These are phyloP conservation scores for Leucocoprinus leucothites DNA, from an alignment of 768 basidiomycete genomes.

Conservation along the genomic window DNA sequence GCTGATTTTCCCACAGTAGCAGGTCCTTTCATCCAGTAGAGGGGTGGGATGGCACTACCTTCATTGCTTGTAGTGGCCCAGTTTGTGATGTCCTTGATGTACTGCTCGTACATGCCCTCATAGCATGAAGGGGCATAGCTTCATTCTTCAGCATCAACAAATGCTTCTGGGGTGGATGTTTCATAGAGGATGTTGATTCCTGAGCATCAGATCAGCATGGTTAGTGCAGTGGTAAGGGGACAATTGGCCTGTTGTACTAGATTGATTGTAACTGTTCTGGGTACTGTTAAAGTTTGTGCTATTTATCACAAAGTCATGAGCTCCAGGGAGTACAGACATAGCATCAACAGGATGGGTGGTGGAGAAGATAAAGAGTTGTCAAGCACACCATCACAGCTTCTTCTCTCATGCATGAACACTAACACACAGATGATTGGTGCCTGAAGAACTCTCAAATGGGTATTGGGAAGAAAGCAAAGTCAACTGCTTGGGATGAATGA, in stretches of 20 bases:
- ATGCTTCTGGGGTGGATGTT: background rate
- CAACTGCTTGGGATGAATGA: no score
- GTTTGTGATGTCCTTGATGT: background rate
- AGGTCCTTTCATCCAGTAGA: constrained; percentile 4
- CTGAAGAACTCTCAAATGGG: no score
- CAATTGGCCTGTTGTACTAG: no score
- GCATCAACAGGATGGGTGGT: background rate
- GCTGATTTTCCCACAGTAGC: constrained; percentile 10
- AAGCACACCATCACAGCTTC: no score
- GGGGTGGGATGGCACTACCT: background rate
- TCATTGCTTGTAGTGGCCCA: background rate
- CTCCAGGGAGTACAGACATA: background rate
- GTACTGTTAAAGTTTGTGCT: background rate
- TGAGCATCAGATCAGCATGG: background rate
- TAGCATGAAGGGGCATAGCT: background rate
- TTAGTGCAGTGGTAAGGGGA: background rate
- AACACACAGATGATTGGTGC: no score
- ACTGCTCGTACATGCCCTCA: background rate
- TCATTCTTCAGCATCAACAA: background rate
- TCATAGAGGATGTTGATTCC: background rate
- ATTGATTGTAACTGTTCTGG: no score
- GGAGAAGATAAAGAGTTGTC: no score
- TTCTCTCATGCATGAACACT: no score
- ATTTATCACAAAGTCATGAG: background rate
- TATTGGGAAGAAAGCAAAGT: no score